A percentile compares a stretch with the other conserved stretches of the same genome.
Conservation (phyloP, 257 asterid genomes). For the Salvia rosmarinus region DNA sequence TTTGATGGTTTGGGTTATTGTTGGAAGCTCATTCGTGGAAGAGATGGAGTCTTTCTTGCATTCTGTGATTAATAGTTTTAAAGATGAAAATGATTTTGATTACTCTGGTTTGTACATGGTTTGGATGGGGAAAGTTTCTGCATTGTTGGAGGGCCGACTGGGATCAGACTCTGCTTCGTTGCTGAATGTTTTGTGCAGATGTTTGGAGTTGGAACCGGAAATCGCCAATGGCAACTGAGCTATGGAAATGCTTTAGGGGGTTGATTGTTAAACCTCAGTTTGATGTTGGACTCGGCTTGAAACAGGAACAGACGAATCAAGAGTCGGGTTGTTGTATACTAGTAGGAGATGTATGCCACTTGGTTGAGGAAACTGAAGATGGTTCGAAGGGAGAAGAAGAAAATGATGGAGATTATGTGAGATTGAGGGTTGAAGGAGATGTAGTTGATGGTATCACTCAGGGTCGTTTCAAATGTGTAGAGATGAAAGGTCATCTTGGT, state of each 20-base stretch:
- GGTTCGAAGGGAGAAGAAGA: conserved; percentile 38
- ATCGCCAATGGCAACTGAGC: conserved; percentile 55
- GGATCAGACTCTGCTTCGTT: conserved; percentile 43
- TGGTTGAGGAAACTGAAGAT: conserved; percentile 39
- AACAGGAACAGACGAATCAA: conserved; percentile 33
- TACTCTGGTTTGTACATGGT: conserved; percentile 45
- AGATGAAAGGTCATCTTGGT: conserved; percentile 80
- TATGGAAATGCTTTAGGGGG: conserved; percentile 68
- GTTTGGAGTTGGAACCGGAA: conserved; percentile 64
- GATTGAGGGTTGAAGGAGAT: conserved; percentile 42
- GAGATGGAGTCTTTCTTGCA: conserved; percentile 48
- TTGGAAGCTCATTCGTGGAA: conserved; percentile 56
- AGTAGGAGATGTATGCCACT: conserved; percentile 55
- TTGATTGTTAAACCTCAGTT: conserved; percentile 49
- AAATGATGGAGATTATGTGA: conserved; percentile 36
- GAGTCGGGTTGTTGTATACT: conserved; percentile 42
- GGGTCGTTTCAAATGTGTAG: conserved; percentile 57
- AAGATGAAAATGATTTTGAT: conserved; percentile 41
- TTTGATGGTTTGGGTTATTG: conserved; percentile 57
- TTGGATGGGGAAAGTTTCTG: conserved; percentile 56
- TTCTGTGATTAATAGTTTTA: conserved; percentile 35
- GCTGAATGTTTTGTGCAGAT: conserved; percentile 49
- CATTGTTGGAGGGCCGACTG: conserved; percentile 50
- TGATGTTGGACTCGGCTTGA: conserved; percentile 39
- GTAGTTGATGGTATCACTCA: conserved; percentile 51